Conservation (phyloP, 2,329 filamentous ascomycete species). For the Aspergillus bombycis region DNA sequence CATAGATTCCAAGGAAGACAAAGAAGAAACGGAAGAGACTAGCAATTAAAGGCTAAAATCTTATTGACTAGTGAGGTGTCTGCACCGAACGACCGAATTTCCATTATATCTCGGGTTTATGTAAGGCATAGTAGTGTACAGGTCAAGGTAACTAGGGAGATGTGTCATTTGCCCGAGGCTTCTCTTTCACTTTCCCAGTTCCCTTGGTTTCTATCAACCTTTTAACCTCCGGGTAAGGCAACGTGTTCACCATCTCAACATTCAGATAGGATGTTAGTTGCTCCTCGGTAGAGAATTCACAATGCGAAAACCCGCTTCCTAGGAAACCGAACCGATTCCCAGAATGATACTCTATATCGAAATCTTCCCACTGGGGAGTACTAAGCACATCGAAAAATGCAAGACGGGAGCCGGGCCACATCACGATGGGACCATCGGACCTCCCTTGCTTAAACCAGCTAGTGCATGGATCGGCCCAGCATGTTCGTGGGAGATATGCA, state of each 20-base stretch:
- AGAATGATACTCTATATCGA: conserved; percentile 18
- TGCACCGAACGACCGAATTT: no score
- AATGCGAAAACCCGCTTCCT: conserved; percentile 15
- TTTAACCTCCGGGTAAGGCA: not conserved
- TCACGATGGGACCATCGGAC: not conserved
- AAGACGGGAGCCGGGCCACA: conserved; percentile 19
- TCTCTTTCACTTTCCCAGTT: not conserved
- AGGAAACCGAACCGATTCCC: conserved; percentile 17
- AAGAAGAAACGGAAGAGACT: no score
- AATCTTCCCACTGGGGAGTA: conserved; percentile 11
- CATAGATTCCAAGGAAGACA: no score
- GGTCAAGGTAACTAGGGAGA: no score
- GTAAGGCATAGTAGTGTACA: not conserved
- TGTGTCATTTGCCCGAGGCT: not conserved
- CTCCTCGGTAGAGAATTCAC: not conserved
- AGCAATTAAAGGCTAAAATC: no score
- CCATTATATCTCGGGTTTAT: no score
- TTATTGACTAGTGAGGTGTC: no score
- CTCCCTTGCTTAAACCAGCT: conserved; percentile 22
- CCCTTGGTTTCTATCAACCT: not conserved
- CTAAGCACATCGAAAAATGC: not conserved
- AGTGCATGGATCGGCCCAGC: conserved; percentile 19
- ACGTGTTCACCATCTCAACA: not conserved
- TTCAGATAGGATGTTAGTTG: not conserved
- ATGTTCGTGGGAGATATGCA: conserved; percentile 19